phyloP scores from a whole-genome alignment of 2,329 filamentous ascomycete genomes.

The Pseudodiploospora longispora region DNA sequence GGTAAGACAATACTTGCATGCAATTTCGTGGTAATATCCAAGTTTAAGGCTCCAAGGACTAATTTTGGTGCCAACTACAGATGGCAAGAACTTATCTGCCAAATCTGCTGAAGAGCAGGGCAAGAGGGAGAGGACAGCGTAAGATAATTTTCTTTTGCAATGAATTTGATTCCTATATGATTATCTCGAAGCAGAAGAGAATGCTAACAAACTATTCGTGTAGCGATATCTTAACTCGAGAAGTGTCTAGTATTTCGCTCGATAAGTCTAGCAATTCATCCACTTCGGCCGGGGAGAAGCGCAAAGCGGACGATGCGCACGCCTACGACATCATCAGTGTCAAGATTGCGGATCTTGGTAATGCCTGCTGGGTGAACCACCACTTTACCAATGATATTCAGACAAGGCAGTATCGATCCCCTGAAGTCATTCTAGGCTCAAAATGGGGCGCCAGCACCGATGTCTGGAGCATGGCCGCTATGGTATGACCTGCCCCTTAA shows the following conservation, averaged over 20 bases:
- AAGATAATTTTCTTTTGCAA: slow-evolving; percentile 30
- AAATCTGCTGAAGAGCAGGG: slow-evolving; percentile 63
- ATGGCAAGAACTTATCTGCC: slow-evolving; percentile 34
- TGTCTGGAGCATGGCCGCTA: slow-evolving; percentile 98
- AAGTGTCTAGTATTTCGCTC: slow-evolving; percentile 90
- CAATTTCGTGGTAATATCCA: too few species aligned
- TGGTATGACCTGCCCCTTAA: slow-evolving; percentile 53
- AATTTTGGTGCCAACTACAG: too few species aligned
- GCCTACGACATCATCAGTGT: slow-evolving; percentile 78
- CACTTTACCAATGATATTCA: slow-evolving; percentile 99
- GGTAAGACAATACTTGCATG: slow-evolving; percentile 39
- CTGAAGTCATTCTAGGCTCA: slow-evolving; percentile 89
- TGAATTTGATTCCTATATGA: too few species aligned
- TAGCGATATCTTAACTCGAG: slow-evolving; percentile 82
- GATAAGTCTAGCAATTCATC: slow-evolving; percentile 57
- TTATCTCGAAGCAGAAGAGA: neutral
- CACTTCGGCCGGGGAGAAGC: slow-evolving; percentile 53
- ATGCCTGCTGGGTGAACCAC: slow-evolving; percentile 97
- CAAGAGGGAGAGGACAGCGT: slow-evolving; percentile 90
- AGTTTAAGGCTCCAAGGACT: too few species aligned
- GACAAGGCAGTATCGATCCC: slow-evolving; percentile 92
- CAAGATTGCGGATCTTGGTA: slow-evolving; percentile 96
- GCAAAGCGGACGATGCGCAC: slow-evolving; percentile 49
- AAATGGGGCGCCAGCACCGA: slow-evolving; percentile 99
- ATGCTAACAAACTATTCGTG: neutral